A percentile compares a stretch with the other conserved stretches of the same genome.
phyloP scores from a whole-genome alignment of 345 rosid species.

The Pugionium dolabratum region DNA sequence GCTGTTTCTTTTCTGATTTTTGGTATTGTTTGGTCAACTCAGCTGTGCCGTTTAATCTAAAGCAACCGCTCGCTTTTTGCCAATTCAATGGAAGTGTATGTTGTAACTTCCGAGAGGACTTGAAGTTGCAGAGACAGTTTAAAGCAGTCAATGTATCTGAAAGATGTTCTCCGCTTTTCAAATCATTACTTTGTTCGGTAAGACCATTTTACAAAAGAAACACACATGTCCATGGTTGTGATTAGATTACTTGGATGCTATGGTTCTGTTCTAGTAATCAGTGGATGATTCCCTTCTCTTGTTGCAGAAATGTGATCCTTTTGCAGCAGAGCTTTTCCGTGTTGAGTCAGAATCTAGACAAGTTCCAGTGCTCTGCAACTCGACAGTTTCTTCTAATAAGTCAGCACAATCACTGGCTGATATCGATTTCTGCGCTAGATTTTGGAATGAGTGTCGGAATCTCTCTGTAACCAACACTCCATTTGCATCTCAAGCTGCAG shows the following conservation, averaged over 20 bases:
- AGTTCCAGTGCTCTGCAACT: conserved; percentile 42
- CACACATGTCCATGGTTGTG: not conserved
- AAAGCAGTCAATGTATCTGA: conserved; percentile 27
- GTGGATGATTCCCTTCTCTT: not conserved
- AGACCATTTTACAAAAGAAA: not conserved
- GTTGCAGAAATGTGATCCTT: conserved; percentile 42
- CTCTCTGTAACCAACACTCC: conserved; percentile 42
- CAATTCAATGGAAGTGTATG: conserved; percentile 38
- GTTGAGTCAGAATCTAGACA: conserved; percentile 35
- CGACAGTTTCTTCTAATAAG: conserved; percentile 28
- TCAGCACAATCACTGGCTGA: conserved; percentile 26
- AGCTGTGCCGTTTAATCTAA: conserved; percentile 34
- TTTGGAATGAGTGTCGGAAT: conserved; percentile 45
- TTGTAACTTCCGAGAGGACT: conserved; percentile 23
- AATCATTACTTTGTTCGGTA: conserved; percentile 40
- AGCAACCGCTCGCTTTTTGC: conserved; percentile 32
- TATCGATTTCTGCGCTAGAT: conserved; percentile 34
- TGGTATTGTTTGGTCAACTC: conserved; percentile 34
- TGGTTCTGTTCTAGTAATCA: not conserved
- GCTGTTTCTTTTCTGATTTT: conserved; percentile 1
- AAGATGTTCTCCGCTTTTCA: conserved; percentile 32
- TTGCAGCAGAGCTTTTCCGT: conserved; percentile 38
- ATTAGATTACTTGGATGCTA: conserved; percentile 4
- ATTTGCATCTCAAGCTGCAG: conserved; percentile 35
- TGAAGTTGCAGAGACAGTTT: conserved; percentile 30